Conservation (phyloP, 148 eudicot species). For the Mesembryanthemum crystallinum region DNA sequence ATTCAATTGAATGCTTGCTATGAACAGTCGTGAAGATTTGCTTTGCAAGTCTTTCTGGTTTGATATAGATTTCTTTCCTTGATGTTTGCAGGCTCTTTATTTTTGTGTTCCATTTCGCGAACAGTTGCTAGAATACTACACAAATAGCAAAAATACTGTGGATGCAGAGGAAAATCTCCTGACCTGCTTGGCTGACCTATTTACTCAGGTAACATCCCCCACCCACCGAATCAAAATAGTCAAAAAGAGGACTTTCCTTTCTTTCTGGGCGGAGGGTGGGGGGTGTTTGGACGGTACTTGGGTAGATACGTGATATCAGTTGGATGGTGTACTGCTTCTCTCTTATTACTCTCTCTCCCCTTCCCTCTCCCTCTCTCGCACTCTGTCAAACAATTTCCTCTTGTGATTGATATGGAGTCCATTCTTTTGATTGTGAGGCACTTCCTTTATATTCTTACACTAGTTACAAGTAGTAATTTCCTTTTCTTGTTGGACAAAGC, state of each 20-base stretch:
- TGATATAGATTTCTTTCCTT: background rate
- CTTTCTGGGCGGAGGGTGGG: background rate
- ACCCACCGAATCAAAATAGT: background rate
- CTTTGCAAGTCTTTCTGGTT: background rate
- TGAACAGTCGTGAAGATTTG: background rate
- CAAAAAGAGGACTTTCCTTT: background rate
- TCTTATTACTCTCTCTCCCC: too few relatives aligned
- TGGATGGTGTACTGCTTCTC: background rate
- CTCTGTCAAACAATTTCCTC: too few relatives aligned
- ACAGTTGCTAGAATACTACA: constrained; percentile 71
- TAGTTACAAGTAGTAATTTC: background rate
- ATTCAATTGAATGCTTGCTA: background rate
- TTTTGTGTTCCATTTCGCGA: constrained; percentile 92
- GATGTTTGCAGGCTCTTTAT: constrained; percentile 67
- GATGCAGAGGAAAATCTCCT: constrained; percentile 82
- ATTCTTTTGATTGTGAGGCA: background rate
- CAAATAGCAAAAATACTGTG: constrained; percentile 55
- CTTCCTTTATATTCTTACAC: background rate
- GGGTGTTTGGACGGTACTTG: background rate
- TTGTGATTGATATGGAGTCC: background rate
- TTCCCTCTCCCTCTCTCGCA: too few relatives aligned
- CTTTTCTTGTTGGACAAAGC: background rate
- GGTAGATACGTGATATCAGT: background rate
- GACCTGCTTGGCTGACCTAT: constrained; percentile 86
- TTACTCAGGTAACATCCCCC: constrained; percentile 57